phyloP scores from a whole-genome alignment of 768 basidiomycete species.

The Guyanaporus albipodus region DNA sequence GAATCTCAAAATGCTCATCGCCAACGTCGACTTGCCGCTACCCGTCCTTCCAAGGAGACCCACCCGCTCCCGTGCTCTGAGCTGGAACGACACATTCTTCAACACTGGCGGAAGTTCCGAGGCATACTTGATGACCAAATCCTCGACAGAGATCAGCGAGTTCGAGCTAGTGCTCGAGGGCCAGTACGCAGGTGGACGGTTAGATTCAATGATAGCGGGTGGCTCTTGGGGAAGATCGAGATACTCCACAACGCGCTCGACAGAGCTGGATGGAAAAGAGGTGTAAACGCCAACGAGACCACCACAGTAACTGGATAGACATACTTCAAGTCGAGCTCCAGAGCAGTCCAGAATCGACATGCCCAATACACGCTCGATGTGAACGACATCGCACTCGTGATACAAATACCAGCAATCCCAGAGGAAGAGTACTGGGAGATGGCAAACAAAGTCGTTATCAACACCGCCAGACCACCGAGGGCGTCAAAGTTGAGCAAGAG shows the following conservation, averaged over 20 bases:
- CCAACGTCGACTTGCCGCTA: constrained; percentile 79
- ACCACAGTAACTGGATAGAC: too few species aligned
- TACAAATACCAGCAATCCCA: constrained; percentile 68
- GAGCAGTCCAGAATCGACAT: constrained; percentile 47
- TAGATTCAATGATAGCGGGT: constrained; percentile 65
- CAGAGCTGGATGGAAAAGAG: constrained; percentile 56
- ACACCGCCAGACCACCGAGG: constrained; percentile 68
- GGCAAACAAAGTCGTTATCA: constrained; percentile 74
- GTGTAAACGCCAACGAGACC: too few species aligned
- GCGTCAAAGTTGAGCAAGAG: constrained; percentile 78
- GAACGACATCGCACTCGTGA: constrained; percentile 69
- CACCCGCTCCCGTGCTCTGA: constrained; percentile 69
- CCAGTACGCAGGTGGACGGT: constrained; percentile 88
- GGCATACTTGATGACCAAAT: constrained; percentile 78
- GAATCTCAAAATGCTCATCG: constrained; percentile 83
- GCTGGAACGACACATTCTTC: constrained; percentile 66
- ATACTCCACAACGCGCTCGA: constrained; percentile 91
- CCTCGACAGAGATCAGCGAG: constrained; percentile 61
- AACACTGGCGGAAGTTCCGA: constrained; percentile 81
- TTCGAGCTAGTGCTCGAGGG: constrained; percentile 66
- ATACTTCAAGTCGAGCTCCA: constrained; percentile 75
- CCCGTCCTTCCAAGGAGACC: constrained; percentile 82
- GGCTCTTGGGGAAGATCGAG: constrained; percentile 87
- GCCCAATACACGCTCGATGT: constrained; percentile 50
- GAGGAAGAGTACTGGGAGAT: constrained; percentile 57